Percentiles rank a stretch among this genome's conserved stretches.
These are phyloP conservation scores for Eucalyptus sideroxylon DNA, from an alignment of 345 rosid genomes.

Conservation along the genomic window DNA sequence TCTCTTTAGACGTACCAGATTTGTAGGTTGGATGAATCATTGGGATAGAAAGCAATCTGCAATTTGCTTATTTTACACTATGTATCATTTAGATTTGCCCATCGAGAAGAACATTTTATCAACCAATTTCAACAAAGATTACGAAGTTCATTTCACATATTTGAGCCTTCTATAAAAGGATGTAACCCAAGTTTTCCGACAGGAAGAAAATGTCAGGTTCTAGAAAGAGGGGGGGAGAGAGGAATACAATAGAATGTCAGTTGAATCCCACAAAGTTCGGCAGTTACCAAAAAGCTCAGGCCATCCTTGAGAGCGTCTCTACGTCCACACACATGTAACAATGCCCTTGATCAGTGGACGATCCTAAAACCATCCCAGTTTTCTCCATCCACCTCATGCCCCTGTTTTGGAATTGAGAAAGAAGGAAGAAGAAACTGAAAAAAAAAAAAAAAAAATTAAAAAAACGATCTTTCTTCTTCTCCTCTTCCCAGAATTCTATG, in stretches of 20 bases:
- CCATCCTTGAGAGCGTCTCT: background rate
- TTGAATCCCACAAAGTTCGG: background rate
- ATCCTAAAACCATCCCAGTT: background rate
- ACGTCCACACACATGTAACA: constrained; percentile 17
- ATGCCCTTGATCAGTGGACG: constrained; percentile 13
- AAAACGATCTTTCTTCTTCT: background rate
- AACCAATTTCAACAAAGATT: background rate
- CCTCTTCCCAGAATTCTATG: background rate
- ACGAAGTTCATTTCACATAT: background rate
- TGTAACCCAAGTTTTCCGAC: background rate
- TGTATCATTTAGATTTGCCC: background rate
- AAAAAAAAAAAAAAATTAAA: too few relatives aligned
- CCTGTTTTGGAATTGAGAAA: background rate
- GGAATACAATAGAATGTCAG: background rate
- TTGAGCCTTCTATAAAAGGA: background rate
- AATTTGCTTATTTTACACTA: background rate
- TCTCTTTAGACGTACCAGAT: background rate
- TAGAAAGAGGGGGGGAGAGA: background rate
- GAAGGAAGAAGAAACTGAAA: background rate
- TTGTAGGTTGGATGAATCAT: background rate
- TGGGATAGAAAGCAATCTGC: background rate
- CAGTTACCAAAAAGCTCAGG: background rate
- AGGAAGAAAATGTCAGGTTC: background rate
- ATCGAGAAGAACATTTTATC: background rate
- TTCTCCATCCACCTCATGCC: background rate